Evolutionary conservation across 129 eudicot species (phyloP).

Genomic region (Heracleum sosnowskyi): DNA sequence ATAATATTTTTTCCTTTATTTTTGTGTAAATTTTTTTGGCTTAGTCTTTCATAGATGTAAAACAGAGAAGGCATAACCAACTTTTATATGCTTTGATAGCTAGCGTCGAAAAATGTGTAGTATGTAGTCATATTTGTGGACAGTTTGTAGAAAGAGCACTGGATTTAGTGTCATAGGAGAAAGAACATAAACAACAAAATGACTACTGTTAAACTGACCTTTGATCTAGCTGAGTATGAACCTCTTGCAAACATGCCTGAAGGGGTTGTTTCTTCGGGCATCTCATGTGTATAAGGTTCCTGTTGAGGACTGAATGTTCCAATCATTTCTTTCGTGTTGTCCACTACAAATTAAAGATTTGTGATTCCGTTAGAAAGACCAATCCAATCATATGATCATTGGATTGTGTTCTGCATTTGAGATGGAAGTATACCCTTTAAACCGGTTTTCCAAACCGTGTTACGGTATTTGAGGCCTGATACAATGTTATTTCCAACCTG

Average conservation of each 20-base stretch:
- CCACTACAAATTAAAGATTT: constrained; percentile 34
- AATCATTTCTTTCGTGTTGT: constrained; percentile 74
- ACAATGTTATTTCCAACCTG: constrained; percentile 72
- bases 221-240: constrained; percentile 69
- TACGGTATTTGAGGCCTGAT: constrained; percentile 70
- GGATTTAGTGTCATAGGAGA: not conserved
- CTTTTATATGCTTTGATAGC: not conserved
- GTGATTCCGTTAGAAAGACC: not conserved
- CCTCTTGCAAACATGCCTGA: constrained; percentile 91
- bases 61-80: not conserved
- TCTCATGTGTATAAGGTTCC: constrained; percentile 69
- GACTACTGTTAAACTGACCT: constrained; percentile 28
- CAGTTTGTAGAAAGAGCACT: not conserved
- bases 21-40: not conserved
- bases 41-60: not conserved
- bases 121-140: not conserved
- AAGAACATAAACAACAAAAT: not conserved
- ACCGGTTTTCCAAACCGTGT: constrained; percentile 92
- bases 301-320: constrained; percentile 89
- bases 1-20: not conserved
- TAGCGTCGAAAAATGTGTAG: not conserved
- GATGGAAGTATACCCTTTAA: constrained; percentile 43
- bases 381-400: not conserved
- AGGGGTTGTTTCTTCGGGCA: constrained; percentile 86
- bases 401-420: not conserved